phyloP scores from a whole-genome alignment of 331 rosid genomes.

The Quercus tomentella region DNA sequence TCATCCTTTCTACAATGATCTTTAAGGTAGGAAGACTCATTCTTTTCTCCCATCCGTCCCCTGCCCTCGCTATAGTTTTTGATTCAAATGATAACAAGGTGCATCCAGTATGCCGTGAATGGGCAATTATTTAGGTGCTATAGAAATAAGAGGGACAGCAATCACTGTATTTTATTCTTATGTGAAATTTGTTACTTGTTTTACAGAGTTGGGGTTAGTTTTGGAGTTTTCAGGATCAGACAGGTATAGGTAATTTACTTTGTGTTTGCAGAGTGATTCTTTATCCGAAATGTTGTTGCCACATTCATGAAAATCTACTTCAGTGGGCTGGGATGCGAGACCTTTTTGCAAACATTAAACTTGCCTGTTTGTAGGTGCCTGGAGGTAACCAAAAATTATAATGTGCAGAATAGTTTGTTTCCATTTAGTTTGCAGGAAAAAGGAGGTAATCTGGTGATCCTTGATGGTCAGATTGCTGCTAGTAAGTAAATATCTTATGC shows the following conservation, averaged over 20 bases:
- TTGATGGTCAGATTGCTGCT: constrained; percentile 20
- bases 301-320: constrained; percentile 21
- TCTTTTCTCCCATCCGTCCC: constrained; percentile 1
- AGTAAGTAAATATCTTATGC: background rate
- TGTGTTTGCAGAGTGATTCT: constrained; percentile 17
- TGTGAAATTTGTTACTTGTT: constrained; percentile 6
- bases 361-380: constrained; percentile 8
- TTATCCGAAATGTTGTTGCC: constrained; percentile 12
- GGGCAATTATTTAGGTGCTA: background rate
- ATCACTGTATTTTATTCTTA: background rate
- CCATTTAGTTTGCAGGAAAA: constrained; percentile 7
- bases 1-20: constrained; percentile 10
- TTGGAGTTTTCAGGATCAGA: constrained; percentile 13
- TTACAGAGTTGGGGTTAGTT: constrained; percentile 19
- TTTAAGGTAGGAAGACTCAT: constrained; percentile 6
- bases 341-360: constrained; percentile 21
- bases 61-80: constrained; percentile 3
- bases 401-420: constrained; percentile 19
- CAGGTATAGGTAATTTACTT: constrained; percentile 19
- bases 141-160: constrained; percentile 5
- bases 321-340: constrained; percentile 16
- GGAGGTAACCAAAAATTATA: constrained; percentile 38
- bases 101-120: constrained; percentile 8
- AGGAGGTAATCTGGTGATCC: constrained; percentile 3
- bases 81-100: constrained; percentile 1